Percentiles rank a stretch among this genome's conserved stretches.
These are phyloP conservation scores for Fremontodendron californicum DNA, from an alignment of 345 rosid species.

Conservation along the genomic window DNA sequence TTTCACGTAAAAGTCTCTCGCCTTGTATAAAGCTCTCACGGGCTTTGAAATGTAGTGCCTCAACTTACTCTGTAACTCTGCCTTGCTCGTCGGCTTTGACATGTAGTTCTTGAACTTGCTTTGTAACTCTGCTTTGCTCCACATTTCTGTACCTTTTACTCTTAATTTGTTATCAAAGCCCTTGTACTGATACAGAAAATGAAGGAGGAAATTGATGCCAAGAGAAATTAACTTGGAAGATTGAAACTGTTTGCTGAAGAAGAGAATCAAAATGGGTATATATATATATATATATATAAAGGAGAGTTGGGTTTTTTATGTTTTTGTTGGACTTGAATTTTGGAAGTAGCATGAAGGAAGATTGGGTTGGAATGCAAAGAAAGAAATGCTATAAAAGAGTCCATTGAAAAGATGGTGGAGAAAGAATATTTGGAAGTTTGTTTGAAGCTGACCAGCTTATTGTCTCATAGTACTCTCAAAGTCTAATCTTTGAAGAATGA, in stretches of 20 bases:
- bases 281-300: background rate
- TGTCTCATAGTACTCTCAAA: background rate
- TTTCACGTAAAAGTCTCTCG: constrained; percentile 22
- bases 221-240: background rate
- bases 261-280: background rate
- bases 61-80: constrained; percentile 10
- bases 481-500: background rate
- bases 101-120: background rate
- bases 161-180: background rate
- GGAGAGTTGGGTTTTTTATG: background rate
- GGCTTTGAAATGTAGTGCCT: constrained; percentile 11
- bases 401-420: background rate
- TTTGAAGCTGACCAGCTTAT: constrained; percentile 1
- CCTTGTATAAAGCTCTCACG: constrained; percentile 15
- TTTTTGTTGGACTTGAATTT: constrained; percentile 4
- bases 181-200: background rate
- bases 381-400: background rate
- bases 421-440: background rate
- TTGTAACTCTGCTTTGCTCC: constrained; percentile 1
- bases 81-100: background rate
- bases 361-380: background rate
- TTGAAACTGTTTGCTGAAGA: background rate
- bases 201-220: background rate
- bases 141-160: background rate
- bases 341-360: background rate